Evolutionary conservation across 768 basidiomycete species (phyloP).

Genomic region (Punctularia strigosozonata): DNA sequence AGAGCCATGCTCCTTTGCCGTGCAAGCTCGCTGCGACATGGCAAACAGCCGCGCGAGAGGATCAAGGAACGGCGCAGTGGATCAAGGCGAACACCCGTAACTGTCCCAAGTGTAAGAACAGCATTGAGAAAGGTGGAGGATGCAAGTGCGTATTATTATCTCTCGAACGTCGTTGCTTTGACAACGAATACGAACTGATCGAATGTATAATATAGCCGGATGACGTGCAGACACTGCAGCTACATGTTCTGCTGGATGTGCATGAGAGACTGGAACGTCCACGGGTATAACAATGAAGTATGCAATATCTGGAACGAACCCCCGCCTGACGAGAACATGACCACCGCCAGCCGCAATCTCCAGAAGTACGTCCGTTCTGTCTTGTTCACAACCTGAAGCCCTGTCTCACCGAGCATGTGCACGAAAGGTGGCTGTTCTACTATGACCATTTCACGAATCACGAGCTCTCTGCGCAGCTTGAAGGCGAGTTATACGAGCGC

Average conservation of each 20-base stretch:
- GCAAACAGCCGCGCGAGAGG: slow-evolving; percentile 7
- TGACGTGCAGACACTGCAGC: slow-evolving; percentile 7
- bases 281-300: slow-evolving; percentile 6
- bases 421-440: slow-evolving; percentile 10
- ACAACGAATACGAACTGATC: background rate
- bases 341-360: slow-evolving; percentile 5
- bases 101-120: slow-evolving; percentile 8
- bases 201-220: slow-evolving; percentile 1
- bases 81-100: slow-evolving; percentile 10
- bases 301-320: slow-evolving; percentile 8
- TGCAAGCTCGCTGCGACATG: slow-evolving; percentile 7
- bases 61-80: slow-evolving; percentile 8
- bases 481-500: slow-evolving; percentile 5
- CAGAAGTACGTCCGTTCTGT: too few species aligned
- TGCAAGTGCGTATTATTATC: slow-evolving; percentile 7
- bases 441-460: slow-evolving; percentile 10
- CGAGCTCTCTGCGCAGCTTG: slow-evolving; percentile 7
- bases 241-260: slow-evolving; percentile 10
- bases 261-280: slow-evolving; percentile 6
- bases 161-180: background rate
- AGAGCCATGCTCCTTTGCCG: slow-evolving; percentile 6
- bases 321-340: background rate
- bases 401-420: too few species aligned
- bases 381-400: too few species aligned
- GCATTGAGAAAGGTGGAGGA: slow-evolving; percentile 8